Base-by-base conservation (phyloP, 2,329 filamentous ascomycete species). In the Trichophyton benhamiae region DNA sequence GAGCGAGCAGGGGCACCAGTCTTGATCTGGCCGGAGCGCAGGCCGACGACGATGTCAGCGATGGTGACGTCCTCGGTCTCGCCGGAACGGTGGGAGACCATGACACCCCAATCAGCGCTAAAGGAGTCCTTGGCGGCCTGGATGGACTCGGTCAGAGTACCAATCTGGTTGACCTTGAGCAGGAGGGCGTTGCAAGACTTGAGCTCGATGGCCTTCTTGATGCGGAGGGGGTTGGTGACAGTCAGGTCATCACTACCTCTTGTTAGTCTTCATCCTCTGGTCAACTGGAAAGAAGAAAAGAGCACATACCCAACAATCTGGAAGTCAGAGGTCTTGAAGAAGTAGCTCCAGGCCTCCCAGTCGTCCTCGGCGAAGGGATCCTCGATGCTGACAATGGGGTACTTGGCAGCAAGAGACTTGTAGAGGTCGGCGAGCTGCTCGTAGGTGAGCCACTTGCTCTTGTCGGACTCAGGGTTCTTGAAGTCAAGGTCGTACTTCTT, bases 401-500 rank as follows among this genome's bases (percentile, higher is more conserved):
- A 99, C 82, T 96, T 96, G 83, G 86, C 83, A 75, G 84, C 83
- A 65, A 99, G 86, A 55, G 86, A 82, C 77, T 88, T 85, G 87
- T 99, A 97, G 72, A 95, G 81, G 73, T 87, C 86, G 74, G 94
- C 92, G 66, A 99, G 88, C 82, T 99, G 83, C 83, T 97, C 90
- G 80, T 97, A 97, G 70, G 89, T 96, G 82, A 99, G 83, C 94
- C 94, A 97, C 86, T 99, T 97, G 82, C 79, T 83, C 74, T 86
- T 83, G 82, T 99, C 94, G 77, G 88, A 94, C 67, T 97, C 87
- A 72, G 94, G 92, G 86, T 99, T 99, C 89, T 99, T 97, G 89
- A 97, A 99, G 87, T 97, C 94, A 67, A 99, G 84, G 76, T 99
- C 94, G 85, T 99, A 99, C 84, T 97, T 97, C 88, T 97, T 96